Base-by-base conservation (phyloP, 345 rosid species). In the Pugionium cornutum region DNA sequence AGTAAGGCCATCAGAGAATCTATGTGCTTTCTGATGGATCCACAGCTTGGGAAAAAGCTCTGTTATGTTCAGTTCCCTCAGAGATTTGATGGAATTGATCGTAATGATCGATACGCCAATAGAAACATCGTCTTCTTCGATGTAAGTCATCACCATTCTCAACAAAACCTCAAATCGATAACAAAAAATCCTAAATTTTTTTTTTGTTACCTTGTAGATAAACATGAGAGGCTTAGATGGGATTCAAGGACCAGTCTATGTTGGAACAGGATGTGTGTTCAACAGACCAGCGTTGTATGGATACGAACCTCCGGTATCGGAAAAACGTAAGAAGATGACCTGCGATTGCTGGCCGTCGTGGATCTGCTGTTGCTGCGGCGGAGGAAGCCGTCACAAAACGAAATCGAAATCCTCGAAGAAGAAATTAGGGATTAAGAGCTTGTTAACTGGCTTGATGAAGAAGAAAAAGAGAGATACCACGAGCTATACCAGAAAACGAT, bases 311-410 rank as follows among this genome's bases (percentile, higher is more conserved):
- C 95, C 95, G 2, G 88, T 81, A 32, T 94, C 95, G 0, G 84
- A 94, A 67, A 89, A 92, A 81, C 69, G 96, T 6, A 91, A 88
- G 4, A 89, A 88, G 79, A 88, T 90, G 96, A 90, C 97, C n/a
- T 94, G 99, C 42, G 98, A 92, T 58, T 89, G 97, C 81, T 89
- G 84, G 87, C 99, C 97, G 60, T 84, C 96, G 64, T 94, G 96
- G 95, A 78, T 95, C 62, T 86, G 89, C 76, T 89, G 94, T 68
- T 89, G 96, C 82, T 94, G 87, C 71, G 83, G 92, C 53, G 89
- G 99, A 48, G 86, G 97, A 25, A 89, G 91, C 71, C 76, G 76
- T 27, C 51, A 60, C 47, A 68, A 92, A 79, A 43, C 72, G 5
- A 50, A 69, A 59, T 56, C 70, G 11, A 79, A 72, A 45, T 28